phyloP scores from a whole-genome alignment of 257 asterid genomes.

The Osmanthus fragrans region DNA sequence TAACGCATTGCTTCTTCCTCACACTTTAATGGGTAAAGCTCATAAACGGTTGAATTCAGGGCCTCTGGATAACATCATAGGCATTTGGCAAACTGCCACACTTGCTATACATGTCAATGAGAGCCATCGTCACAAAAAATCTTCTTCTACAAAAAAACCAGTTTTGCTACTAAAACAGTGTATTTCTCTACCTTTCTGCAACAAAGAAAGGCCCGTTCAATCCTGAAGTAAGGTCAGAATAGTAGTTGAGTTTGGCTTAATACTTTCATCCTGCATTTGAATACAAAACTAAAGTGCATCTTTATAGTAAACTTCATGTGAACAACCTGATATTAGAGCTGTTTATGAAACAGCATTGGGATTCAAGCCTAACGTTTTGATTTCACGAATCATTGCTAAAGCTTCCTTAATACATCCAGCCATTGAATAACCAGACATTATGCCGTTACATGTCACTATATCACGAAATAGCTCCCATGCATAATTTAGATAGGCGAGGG shows the following conservation, averaged over 20 bases:
- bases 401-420: conserved; percentile 48
- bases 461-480: conserved; percentile 48
- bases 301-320: conserved; percentile 40
- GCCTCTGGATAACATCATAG: conserved; percentile 32
- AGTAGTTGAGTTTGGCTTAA: conserved; percentile 51
- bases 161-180: conserved; percentile 45
- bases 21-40: too few relatives aligned
- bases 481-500: conserved; percentile 39
- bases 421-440: conserved; percentile 56
- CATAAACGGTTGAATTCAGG: too few relatives aligned
- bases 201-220: conserved; percentile 44
- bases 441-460: conserved; percentile 54
- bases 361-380: conserved; percentile 42
- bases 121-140: conserved; percentile 45
- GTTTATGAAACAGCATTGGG: conserved; percentile 64
- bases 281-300: conserved; percentile 42
- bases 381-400: conserved; percentile 33
- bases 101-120: conserved; percentile 58
- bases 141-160: conserved; percentile 29
- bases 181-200: conserved; percentile 57
- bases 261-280: conserved; percentile 49
- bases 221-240: conserved; percentile 50
- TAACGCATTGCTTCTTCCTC: too few relatives aligned
- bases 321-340: conserved; percentile 59
- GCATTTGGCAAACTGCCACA: conserved; percentile 54